phyloP scores from a whole-genome alignment of 2,329 filamentous ascomycete species.

The Chalaropsis ovoidea region DNA sequence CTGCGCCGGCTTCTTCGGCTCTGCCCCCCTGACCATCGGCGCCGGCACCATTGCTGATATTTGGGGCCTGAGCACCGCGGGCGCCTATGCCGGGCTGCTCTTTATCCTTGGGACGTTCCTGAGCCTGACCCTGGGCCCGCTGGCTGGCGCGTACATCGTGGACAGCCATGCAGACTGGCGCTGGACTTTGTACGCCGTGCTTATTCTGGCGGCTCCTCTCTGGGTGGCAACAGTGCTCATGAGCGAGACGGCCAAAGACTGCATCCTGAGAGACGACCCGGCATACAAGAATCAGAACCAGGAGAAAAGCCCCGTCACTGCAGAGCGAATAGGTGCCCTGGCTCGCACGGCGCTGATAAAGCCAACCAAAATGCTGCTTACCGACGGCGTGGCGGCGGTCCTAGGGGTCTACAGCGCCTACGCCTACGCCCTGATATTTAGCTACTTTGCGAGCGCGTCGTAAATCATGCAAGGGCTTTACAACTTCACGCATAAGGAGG shows the following conservation, averaged over 20 bases:
- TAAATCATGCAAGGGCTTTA: conserved; percentile 41
- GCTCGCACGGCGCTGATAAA: conserved; percentile 39
- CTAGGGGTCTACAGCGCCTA: conserved; percentile 42
- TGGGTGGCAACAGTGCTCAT: conserved; percentile 35
- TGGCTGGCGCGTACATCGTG: conserved; percentile 42
- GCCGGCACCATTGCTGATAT: conserved; percentile 43
- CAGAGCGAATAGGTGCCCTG: conserved; percentile 31
- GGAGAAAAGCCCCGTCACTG: neutral
- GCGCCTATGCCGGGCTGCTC: conserved; percentile 36
- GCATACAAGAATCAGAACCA: conserved; percentile 26
- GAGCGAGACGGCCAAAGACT: conserved; percentile 49
- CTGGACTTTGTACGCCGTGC: conserved; percentile 44
- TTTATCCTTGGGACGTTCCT: conserved; percentile 45
- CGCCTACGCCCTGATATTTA: conserved; percentile 44
- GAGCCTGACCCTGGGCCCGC: conserved; percentile 42
- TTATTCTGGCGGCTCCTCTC: conserved; percentile 38
- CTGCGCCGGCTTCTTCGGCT: conserved; percentile 44
- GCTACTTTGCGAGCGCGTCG: conserved; percentile 44
- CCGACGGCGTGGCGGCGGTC: conserved; percentile 54
- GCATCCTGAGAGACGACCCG: conserved; percentile 36
- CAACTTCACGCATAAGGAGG: conserved; percentile 36
- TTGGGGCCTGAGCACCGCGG: conserved; percentile 20
- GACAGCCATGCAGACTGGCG: conserved; percentile 40
- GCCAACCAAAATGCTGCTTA: conserved; percentile 48
- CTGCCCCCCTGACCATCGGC: conserved; percentile 41